phyloP scores from a whole-genome alignment of 2,329 filamentous ascomycete species.

The Bipolaris oryzae region DNA sequence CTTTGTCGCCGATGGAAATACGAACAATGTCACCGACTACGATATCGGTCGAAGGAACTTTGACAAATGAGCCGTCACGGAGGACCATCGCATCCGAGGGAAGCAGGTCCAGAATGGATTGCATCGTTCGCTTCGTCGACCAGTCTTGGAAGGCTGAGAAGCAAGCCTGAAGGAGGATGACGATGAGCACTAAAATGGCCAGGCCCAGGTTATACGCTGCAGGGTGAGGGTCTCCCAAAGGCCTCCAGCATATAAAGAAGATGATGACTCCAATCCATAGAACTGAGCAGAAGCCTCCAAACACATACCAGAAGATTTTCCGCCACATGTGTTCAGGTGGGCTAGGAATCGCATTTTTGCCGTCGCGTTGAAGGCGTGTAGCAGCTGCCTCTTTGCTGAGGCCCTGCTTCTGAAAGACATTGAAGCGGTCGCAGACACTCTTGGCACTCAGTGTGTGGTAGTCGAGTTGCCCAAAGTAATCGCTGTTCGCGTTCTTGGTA shows the following conservation, averaged over 20 bases:
- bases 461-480: slow-evolving; percentile 1
- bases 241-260: slow-evolving; percentile 5
- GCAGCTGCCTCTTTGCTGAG: slow-evolving; percentile 4
- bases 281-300: slow-evolving; percentile 2
- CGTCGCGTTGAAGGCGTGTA: not conserved
- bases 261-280: slow-evolving; percentile 2
- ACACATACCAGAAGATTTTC: not conserved
- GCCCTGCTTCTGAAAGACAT: not conserved
- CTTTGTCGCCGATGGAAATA: not conserved
- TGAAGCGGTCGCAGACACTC: not conserved
- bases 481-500: not conserved
- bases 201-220: not conserved
- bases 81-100: not conserved
- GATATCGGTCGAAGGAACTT: not conserved
- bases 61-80: not conserved
- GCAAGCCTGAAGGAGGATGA: slow-evolving; percentile 1
- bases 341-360: not conserved
- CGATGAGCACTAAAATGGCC: not conserved
- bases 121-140: not conserved
- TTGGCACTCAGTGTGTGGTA: slow-evolving; percentile 1
- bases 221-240: not conserved
- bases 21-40: not conserved
- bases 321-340: not conserved
- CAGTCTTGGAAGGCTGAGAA: not conserved
- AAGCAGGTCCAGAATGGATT: not conserved